These are phyloP conservation scores for Lepidium africanum DNA, from an alignment of 345 rosid genomes.

Conservation along the genomic window DNA sequence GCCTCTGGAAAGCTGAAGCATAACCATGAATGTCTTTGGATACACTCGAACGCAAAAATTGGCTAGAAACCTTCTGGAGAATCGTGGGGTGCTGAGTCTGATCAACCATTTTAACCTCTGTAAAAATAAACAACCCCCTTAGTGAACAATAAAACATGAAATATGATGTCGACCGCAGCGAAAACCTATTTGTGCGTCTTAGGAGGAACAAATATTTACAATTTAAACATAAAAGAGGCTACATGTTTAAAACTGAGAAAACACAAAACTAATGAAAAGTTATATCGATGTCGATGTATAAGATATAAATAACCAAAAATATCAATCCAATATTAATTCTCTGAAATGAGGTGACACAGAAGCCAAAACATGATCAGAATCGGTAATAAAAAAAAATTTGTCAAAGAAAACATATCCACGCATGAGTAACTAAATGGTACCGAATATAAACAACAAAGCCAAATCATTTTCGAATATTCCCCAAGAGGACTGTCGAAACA, in stretches of 20 bases:
- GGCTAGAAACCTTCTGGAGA: slow-evolving; percentile 64
- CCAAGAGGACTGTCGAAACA: not conserved
- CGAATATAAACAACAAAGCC: not conserved
- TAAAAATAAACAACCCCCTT: not conserved
- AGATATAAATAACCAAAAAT: not conserved
- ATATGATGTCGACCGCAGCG: not conserved
- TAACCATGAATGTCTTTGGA: slow-evolving; percentile 40
- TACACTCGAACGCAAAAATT: slow-evolving; percentile 37
- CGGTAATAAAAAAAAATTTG: not conserved
- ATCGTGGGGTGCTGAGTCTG: slow-evolving; percentile 61
- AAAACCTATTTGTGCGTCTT: not conserved
- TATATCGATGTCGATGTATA: too few species aligned
- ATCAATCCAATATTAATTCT: not conserved
- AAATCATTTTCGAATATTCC: not conserved
- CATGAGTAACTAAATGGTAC: not conserved
- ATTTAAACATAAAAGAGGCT: not conserved
- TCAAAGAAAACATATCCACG: not conserved
- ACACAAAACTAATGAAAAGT: not conserved
- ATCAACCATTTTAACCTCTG: slow-evolving; percentile 69
- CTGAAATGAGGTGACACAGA: not conserved
- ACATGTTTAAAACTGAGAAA: not conserved
- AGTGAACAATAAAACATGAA: not conserved
- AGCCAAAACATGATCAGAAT: not conserved
- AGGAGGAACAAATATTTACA: not conserved
- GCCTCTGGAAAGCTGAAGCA: slow-evolving; percentile 34